These are phyloP conservation scores for Cicer chorassanicum DNA, from an alignment of 306 rosid genomes.

Conservation along the genomic window DNA sequence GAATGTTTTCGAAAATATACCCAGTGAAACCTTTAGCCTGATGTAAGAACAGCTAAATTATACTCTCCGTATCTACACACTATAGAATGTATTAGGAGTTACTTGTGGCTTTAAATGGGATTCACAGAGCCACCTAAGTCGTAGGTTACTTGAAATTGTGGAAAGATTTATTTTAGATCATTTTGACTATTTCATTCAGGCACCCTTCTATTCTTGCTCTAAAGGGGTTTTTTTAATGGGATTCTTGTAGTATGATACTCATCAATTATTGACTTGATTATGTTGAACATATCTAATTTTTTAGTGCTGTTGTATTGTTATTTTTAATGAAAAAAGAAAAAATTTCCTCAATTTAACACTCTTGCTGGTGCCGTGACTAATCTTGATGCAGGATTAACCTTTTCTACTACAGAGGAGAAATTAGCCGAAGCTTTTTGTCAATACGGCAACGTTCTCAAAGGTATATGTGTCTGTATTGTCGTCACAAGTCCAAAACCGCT, in stretches of 20 bases:
- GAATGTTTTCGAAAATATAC: constrained; percentile 2
- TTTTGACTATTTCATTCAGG: background rate
- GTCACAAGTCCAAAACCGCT: background rate
- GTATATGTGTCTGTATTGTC: constrained; percentile 19
- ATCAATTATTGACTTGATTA: constrained; percentile 4
- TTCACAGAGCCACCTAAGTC: background rate
- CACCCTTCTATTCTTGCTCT: background rate
- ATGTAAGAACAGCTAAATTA: background rate
- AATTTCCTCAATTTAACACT: background rate
- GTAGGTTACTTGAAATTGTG: constrained; percentile 2
- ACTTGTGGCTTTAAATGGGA: background rate
- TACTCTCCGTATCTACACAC: background rate
- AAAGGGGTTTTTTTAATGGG: background rate
- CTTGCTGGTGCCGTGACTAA: background rate
- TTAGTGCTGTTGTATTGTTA: background rate
- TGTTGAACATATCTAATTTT: background rate
- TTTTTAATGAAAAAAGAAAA: background rate
- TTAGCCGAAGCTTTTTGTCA: constrained; percentile 44
- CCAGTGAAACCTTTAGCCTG: background rate
- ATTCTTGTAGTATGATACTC: background rate
- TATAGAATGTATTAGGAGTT: background rate
- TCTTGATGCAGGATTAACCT: constrained; percentile 46
- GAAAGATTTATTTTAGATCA: background rate
- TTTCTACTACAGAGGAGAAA: constrained; percentile 46
- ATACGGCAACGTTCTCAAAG: constrained; percentile 41